Evolutionary conservation across 306 rosid genomes (phyloP).

Genomic region (Inga oerstediana): DNA sequence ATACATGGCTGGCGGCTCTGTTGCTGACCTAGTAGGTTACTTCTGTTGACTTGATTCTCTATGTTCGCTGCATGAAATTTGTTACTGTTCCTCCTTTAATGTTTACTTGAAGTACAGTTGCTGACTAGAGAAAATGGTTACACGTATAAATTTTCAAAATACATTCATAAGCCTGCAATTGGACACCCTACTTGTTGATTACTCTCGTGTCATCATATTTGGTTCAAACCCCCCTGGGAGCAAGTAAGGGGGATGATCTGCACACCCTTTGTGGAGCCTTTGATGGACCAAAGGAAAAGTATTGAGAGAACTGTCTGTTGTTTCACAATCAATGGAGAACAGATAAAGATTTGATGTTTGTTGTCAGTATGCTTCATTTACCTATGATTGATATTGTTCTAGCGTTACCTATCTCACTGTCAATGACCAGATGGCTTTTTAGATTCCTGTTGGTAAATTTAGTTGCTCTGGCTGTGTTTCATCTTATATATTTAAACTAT

Average conservation of each 20-base stretch:
- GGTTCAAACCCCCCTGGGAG: conserved; percentile 14
- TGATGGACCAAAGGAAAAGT: conserved; percentile 18
- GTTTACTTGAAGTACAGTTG: neutral
- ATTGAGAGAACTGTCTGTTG: conserved; percentile 1
- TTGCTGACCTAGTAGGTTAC: conserved; percentile 97
- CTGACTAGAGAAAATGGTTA: neutral
- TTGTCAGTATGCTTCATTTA: neutral
- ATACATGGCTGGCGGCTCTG: conserved; percentile 99
- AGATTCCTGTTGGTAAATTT: conserved; percentile 13
- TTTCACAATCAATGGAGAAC: conserved; percentile 15
- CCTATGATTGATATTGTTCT: conserved; percentile 1
- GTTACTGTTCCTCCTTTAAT: neutral
- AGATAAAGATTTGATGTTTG: neutral
- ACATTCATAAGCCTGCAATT: neutral
- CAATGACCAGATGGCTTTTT: neutral
- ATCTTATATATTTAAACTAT: conserved; percentile 16
- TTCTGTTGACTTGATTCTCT: conserved; percentile 48
- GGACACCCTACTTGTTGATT: conserved; percentile 2
- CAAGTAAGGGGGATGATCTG: neutral
- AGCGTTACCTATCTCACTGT: neutral
- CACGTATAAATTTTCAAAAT: conserved; percentile 1
- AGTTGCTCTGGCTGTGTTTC: conserved; percentile 19
- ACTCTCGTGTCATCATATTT: conserved; percentile 11
- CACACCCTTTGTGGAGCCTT: neutral
- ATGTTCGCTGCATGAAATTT: conserved; percentile 33